Evolutionary conservation across 176 grass and related monocot species (phyloP).

Genomic region (Aegilops bicornis): DNA sequence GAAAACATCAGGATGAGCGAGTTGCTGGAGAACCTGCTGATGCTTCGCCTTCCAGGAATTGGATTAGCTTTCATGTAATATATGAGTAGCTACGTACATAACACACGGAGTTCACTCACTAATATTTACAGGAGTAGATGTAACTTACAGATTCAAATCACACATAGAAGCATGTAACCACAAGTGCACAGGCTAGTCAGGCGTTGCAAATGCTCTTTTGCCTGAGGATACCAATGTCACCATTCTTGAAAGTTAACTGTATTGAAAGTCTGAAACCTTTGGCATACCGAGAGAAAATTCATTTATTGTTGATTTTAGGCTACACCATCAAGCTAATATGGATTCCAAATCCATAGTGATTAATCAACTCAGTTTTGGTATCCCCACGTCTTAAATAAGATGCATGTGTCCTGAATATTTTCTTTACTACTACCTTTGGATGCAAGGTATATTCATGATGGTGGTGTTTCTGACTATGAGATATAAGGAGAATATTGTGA

Average conservation of each 20-base stretch:
- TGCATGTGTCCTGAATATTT: not conserved
- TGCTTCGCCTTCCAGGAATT: slow-evolving; percentile 15
- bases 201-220: slow-evolving; percentile 57
- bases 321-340: not conserved
- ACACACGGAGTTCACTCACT: slow-evolving; percentile 51
- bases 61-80: slow-evolving; percentile 47
- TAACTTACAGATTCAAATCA: slow-evolving; percentile 52
- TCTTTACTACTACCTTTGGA: not conserved
- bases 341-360: not conserved
- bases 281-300: not conserved
- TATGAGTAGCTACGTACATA: slow-evolving; percentile 48
- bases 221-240: slow-evolving; percentile 36
- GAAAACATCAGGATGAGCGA: slow-evolving; percentile 1
- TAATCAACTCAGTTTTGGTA: not conserved
- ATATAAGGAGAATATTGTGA: not conserved
- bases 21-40: slow-evolving; percentile 10
- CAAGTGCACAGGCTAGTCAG: slow-evolving; percentile 33
- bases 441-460: not conserved
- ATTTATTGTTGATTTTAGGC: not conserved
- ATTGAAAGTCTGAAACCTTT: slow-evolving; percentile 21
- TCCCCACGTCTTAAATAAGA: not conserved
- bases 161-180: slow-evolving; percentile 58
- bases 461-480: slow-evolving; percentile 8
- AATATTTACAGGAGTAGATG: slow-evolving; percentile 56
- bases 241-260: slow-evolving; percentile 15